A percentile compares a stretch with the other conserved stretches of the same genome.
These are phyloP conservation scores for Trichoderma asperelloides DNA, from an alignment of 495 filamentous ascomycete genomes.

Conservation along the genomic window DNA sequence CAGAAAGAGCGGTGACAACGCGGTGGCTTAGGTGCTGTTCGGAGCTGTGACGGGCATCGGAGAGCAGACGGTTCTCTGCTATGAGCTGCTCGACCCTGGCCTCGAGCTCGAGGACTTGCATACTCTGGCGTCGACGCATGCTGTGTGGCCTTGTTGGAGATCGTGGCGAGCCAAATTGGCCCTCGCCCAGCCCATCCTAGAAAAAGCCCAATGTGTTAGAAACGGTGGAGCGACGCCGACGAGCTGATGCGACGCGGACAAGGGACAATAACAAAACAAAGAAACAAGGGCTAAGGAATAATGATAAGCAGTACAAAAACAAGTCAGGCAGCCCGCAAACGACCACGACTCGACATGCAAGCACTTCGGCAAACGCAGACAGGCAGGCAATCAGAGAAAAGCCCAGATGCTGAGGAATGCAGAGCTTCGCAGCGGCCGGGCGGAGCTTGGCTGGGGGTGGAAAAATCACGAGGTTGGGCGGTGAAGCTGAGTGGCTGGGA, in stretches of 20 bases:
- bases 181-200: slow-evolving; percentile 92
- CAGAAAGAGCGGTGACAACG: slow-evolving; percentile 43
- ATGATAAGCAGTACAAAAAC: not conserved
- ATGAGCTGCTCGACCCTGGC: slow-evolving; percentile 66
- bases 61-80: slow-evolving; percentile 69
- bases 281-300: not conserved
- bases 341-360: slow-evolving; percentile 9
- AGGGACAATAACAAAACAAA: slow-evolving; percentile 10
- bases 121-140: slow-evolving; percentile 89
- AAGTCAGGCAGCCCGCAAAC: not conserved
- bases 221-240: not conserved
- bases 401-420: not conserved
- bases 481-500: not conserved
- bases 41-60: slow-evolving; percentile 59
- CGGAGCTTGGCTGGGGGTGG: slow-evolving; percentile 3
- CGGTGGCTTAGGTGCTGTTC: slow-evolving; percentile 42
- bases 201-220: slow-evolving; percentile 14
- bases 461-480: slow-evolving; percentile 7
- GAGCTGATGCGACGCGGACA: slow-evolving; percentile 10
- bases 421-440: slow-evolving; percentile 3
- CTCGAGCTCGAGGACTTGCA: slow-evolving; percentile 85
- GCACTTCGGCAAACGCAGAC: not conserved
- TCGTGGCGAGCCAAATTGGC: slow-evolving; percentile 72
- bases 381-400: not conserved
- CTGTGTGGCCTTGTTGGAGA: slow-evolving; percentile 94